Conservation (phyloP, 1,284 basidiomycete species). For the Schizophyllum amplum region DNA sequence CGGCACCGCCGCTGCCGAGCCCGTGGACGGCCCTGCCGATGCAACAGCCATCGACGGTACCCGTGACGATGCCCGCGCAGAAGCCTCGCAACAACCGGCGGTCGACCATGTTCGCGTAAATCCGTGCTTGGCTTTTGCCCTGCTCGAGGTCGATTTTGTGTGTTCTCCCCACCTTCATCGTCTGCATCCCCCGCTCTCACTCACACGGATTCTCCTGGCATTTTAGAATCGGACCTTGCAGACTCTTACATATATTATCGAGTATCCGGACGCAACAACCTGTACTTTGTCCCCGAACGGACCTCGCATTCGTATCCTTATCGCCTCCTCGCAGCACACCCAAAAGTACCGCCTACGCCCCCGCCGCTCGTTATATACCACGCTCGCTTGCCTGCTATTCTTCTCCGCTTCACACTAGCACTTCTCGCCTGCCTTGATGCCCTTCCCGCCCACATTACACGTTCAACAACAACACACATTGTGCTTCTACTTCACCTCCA, state of each 20-base stretch:
- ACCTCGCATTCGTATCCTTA: not conserved
- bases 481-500: not conserved
- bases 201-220: too few relatives aligned
- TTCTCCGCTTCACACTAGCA: not conserved
- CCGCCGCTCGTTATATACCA: not conserved
- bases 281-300: not conserved
- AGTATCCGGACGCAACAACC: not conserved
- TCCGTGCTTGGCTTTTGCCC: too few relatives aligned
- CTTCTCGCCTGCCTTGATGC: not conserved
- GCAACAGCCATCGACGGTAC: slow-evolving; percentile 1
- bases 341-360: not conserved
- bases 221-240: not conserved
- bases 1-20: slow-evolving; percentile 13
- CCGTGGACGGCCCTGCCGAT: slow-evolving; percentile 32
- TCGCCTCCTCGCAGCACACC: not conserved
- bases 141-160: too few relatives aligned
- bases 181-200: not conserved
- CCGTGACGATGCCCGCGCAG: not conserved
- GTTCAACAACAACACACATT: not conserved
- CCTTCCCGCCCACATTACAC: not conserved
- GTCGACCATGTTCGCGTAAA: not conserved
- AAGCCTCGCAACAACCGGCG: not conserved
- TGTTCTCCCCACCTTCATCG: not conserved
- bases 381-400: not conserved
- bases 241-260: not conserved